Percentiles rank a stretch among this genome's conserved stretches.
Conservation (phyloP, 805 yeast genomes). For the Starmerella apis region DNA sequence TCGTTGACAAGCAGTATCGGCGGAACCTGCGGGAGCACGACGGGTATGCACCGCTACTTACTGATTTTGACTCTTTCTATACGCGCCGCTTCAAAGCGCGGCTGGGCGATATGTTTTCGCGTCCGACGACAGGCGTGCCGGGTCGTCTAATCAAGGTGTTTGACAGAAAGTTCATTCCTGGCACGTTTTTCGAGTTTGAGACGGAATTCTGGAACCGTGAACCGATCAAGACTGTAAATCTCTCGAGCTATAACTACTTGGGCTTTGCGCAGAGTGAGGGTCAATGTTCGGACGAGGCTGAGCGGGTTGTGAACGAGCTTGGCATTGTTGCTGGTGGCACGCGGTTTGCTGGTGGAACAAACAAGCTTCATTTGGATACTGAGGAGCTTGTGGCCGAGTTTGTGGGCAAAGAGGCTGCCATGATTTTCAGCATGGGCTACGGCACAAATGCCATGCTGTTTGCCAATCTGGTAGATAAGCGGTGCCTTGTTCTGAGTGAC, state of each 20-base stretch:
- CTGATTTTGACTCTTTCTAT: slow-evolving; percentile 87
- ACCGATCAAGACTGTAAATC: slow-evolving; percentile 65
- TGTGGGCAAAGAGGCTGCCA: slow-evolving; percentile 80
- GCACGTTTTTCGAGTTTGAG: slow-evolving; percentile 52
- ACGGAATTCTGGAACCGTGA: slow-evolving; percentile 38
- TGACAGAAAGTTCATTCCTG: slow-evolving; percentile 55
- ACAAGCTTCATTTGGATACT: slow-evolving; percentile 60
- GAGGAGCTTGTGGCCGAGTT: slow-evolving; percentile 73
- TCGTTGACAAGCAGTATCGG: slow-evolving; percentile 56
- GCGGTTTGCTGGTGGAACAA: slow-evolving; percentile 61
- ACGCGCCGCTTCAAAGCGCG: slow-evolving; percentile 83
- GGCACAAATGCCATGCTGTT: slow-evolving; percentile 89
- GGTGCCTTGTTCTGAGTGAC: slow-evolving; percentile 86
- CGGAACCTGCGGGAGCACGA: slow-evolving; percentile 60
- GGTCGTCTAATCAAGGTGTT: slow-evolving; percentile 80
- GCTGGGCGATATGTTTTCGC: slow-evolving; percentile 87
- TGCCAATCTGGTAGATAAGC: slow-evolving; percentile 69
- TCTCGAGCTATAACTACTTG: slow-evolving; percentile 83
- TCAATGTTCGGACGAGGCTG: slow-evolving; percentile 70
- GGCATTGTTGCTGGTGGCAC: slow-evolving; percentile 79
- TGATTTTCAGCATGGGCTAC: slow-evolving; percentile 87
- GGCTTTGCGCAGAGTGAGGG: slow-evolving; percentile 97
- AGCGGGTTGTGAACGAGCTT: slow-evolving; percentile 49
- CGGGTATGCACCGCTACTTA: slow-evolving; percentile 93
- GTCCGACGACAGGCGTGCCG: slow-evolving; percentile 96